phyloP scores from a whole-genome alignment of 2,329 filamentous ascomycete species.

The Curvularia spicifera region DNA sequence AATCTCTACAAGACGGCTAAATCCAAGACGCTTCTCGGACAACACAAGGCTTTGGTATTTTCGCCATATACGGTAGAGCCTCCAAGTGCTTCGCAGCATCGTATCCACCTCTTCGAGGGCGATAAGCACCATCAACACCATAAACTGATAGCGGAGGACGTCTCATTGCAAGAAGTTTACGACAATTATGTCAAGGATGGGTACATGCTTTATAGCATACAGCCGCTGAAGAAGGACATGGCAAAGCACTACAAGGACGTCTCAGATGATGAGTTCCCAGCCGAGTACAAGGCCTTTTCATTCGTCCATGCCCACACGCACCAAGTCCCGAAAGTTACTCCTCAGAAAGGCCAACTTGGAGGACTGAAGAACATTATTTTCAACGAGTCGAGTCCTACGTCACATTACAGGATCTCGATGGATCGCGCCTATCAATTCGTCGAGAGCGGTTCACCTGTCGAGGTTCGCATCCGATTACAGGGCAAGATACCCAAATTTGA shows the following conservation, averaged over 20 bases:
- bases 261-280: conserved; percentile 3
- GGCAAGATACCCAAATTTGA: conserved; percentile 9
- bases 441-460: conserved; percentile 28
- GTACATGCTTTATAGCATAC: conserved; percentile 25
- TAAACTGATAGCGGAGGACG: conserved; percentile 15
- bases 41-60: conserved; percentile 37
- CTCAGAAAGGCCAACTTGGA: conserved; percentile 11
- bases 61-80: conserved; percentile 16
- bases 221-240: conserved; percentile 8
- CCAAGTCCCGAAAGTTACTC: background rate
- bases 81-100: conserved; percentile 20
- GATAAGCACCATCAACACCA: conserved; percentile 2
- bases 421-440: conserved; percentile 38
- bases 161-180: conserved; percentile 30
- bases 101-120: conserved; percentile 26
- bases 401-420: conserved; percentile 19
- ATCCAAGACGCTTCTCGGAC: conserved; percentile 31
- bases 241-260: conserved; percentile 7
- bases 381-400: conserved; percentile 17
- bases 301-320: conserved; percentile 14
- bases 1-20: conserved; percentile 39
- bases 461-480: conserved; percentile 27
- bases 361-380: conserved; percentile 30
- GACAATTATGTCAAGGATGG: conserved; percentile 30
- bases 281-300: conserved; percentile 17